These are phyloP conservation scores for Irpex lacteus DNA, from an alignment of 1,284 basidiomycete species.

Conservation along the genomic window DNA sequence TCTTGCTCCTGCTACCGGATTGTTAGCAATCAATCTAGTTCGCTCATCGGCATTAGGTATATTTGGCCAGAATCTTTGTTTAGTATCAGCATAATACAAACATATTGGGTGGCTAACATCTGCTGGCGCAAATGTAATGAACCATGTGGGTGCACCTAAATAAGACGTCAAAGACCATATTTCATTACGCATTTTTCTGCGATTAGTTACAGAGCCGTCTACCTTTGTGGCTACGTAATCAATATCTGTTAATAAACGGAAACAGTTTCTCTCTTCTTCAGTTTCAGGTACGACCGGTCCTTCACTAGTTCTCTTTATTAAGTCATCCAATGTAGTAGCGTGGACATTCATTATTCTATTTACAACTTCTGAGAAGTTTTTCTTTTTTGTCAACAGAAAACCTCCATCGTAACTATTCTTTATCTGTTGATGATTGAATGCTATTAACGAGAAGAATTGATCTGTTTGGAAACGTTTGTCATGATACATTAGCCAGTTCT, in stretches of 20 bases:
- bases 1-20: slow-evolving; percentile 26
- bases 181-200: not conserved
- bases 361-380: not conserved
- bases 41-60: slow-evolving; percentile 1
- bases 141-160: not conserved
- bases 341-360: not conserved
- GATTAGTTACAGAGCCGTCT: not conserved
- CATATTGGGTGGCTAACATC: not conserved
- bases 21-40: slow-evolving; percentile 21
- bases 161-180: not conserved
- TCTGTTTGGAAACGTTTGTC: not conserved
- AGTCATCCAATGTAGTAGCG: not conserved
- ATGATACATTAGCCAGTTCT: not conserved
- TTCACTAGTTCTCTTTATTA: not conserved
- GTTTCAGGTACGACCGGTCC: not conserved
- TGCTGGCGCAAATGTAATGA: not conserved
- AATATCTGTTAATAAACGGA: not conserved
- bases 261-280: not conserved
- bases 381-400: not conserved
- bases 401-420: not conserved
- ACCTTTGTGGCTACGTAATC: not conserved
- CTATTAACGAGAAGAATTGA: slow-evolving; percentile 3
- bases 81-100: not conserved
- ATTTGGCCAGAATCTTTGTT: not conserved
- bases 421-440: slow-evolving; percentile 3